Base-by-base conservation (phyloP, 2,329 filamentous ascomycete species). In the Aquanectria penicillioides region DNA sequence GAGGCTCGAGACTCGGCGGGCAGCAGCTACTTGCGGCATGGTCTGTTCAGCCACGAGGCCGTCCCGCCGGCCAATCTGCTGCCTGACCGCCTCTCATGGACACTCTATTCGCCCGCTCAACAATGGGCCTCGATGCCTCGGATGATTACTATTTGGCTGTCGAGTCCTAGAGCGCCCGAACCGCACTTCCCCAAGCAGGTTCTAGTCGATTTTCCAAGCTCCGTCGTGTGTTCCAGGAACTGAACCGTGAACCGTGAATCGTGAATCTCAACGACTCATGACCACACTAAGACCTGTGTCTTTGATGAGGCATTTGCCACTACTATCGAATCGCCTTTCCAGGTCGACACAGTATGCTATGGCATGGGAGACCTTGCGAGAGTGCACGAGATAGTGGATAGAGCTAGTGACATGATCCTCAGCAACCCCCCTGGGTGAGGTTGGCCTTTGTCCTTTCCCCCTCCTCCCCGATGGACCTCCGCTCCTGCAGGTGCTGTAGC, bases 221-320 rank as follows among this genome's bases (percentile, higher is more conserved):
- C 25, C 51, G 44, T 57, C 49, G n/a, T n/a, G n/a, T n/a, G n/a
- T n/a, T n/a, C n/a, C n/a, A n/a, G n/a, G n/a, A n/a, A n/a, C 28
- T 23, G 49, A 56, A 48, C 41, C 34, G 26, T 59, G 52, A 62
- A 66, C 36, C 52, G 51, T 66, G 62, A 68, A 65, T 67, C 64
- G 64, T 57, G 61, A 64, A 40, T 46, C 43, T 57, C 34, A 31
- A 60, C 52, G 50, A 51, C 58, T 56, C 62, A 64, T 58, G 56
- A 59, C 56, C 57, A 54, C 62, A 67, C 67, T 68, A 69, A 44
- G 33, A 37, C 33, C 29, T n/a, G n/a, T 47, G 38, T 54, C 65
- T 69, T 69, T 69, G 58, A 69, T 69, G 64, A 69, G 62, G 40
- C 57, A 66, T 67, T 68, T 66, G 66, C 38, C 50, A 43, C 49